Evolutionary conservation across 2,329 filamentous ascomycete species (phyloP).

Genomic region (Sarocladiaceae sp.): DNA sequence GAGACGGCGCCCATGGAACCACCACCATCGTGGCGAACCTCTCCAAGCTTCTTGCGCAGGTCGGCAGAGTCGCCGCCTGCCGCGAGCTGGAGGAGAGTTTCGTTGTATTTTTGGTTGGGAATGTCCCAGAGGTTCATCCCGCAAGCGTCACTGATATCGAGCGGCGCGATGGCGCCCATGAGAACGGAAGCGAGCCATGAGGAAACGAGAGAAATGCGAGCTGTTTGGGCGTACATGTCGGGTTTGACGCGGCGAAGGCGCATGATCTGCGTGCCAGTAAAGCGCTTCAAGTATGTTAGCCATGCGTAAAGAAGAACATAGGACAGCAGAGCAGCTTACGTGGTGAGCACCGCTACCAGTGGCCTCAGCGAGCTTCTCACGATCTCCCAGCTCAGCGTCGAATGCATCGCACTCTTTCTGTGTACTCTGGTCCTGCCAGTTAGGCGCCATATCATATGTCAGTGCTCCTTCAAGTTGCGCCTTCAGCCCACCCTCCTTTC

Average conservation of each 20-base stretch:
- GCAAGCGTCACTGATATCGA: constrained; percentile 92
- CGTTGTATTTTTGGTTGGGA: constrained; percentile 65
- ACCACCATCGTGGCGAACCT: constrained; percentile 76
- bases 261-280: constrained; percentile 96
- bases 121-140: constrained; percentile 98
- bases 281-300: constrained; percentile 54
- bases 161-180: constrained; percentile 77
- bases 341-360: constrained; percentile 96
- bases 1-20: constrained; percentile 71
- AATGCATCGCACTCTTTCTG: constrained; percentile 89
- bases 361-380: constrained; percentile 65
- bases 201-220: constrained; percentile 87
- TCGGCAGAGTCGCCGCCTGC: constrained; percentile 57
- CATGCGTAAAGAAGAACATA: not conserved
- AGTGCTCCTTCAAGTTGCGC: constrained; percentile 72
- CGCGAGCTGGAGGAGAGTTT: constrained; percentile 69
- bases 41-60: constrained; percentile 74
- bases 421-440: constrained; percentile 97
- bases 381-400: constrained; percentile 64
- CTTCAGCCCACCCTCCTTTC: constrained; percentile 50
- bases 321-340: constrained; percentile 44
- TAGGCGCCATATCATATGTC: constrained; percentile 83
- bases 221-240: constrained; percentile 73
- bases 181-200: constrained; percentile 92
- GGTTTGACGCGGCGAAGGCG: constrained; percentile 78